phyloP scores from a whole-genome alignment of 495 filamentous ascomycete genomes.

The Xylaria longipes region DNA sequence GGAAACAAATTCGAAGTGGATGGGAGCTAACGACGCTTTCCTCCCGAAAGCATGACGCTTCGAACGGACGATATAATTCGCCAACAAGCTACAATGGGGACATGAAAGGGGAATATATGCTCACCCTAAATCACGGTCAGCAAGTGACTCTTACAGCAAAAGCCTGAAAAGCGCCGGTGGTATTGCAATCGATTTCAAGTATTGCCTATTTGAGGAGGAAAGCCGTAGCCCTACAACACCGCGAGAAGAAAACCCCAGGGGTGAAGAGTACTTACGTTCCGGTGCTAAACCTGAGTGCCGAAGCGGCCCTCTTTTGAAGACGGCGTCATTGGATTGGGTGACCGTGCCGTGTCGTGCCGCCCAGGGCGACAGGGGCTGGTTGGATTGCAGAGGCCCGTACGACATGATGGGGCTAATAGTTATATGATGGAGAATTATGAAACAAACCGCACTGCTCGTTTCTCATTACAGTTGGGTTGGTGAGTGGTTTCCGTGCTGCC shows the following conservation, averaged over 20 bases:
- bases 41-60: neutral
- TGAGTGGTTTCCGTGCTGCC: neutral
- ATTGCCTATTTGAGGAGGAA: neutral
- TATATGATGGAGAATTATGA: neutral
- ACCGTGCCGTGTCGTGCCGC: neutral
- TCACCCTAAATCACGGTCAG: slow-evolving; percentile 14
- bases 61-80: neutral
- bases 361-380: slow-evolving; percentile 15
- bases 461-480: neutral
- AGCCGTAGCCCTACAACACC: neutral
- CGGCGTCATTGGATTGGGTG: neutral
- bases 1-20: neutral
- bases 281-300: slow-evolving; percentile 2
- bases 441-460: neutral
- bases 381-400: neutral
- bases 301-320: neutral
- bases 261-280: slow-evolving; percentile 14
- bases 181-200: neutral
- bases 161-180: no score
- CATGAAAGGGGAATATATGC: neutral
- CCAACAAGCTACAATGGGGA: neutral
- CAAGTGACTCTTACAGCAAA: neutral
- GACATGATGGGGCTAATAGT: neutral
- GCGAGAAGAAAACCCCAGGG: neutral
- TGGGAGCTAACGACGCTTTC: neutral